phyloP scores from a whole-genome alignment of 2,329 filamentous ascomycete genomes.

The Beauveria pseudobassiana region DNA sequence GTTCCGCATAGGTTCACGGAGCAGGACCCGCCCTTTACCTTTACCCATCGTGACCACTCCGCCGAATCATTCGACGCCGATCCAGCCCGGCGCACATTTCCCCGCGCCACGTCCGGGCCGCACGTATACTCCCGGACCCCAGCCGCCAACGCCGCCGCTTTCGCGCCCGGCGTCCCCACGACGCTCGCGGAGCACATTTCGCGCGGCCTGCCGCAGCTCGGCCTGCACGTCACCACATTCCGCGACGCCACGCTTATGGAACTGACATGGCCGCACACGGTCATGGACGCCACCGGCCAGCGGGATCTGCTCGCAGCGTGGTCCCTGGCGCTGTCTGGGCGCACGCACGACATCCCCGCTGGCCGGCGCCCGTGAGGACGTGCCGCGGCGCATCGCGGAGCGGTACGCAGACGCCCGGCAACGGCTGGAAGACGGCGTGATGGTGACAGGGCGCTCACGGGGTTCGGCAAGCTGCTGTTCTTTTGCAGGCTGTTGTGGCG shows the following conservation, averaged over 20 bases:
- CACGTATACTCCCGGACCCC: not conserved
- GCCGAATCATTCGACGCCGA: not conserved
- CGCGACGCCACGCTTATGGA: conserved; percentile 38
- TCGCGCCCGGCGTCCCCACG: not conserved
- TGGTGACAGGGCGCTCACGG: not conserved
- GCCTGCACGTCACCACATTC: conserved; percentile 22
- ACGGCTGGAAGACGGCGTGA: not conserved
- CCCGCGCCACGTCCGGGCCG: not conserved
- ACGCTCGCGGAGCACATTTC: not conserved
- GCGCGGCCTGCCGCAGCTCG: not conserved
- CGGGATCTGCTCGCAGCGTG: conserved; percentile 35
- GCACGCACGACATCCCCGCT: conserved; percentile 30
- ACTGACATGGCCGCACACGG: conserved; percentile 36
- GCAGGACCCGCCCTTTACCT: not conserved
- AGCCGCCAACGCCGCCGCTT: not conserved
- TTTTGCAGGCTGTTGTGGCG: not conserved
- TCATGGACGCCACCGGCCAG: conserved; percentile 37
- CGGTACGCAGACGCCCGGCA: not conserved
- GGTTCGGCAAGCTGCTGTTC: not conserved
- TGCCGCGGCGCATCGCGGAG: not conserved
- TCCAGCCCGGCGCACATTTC: not conserved
- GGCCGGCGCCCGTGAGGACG: not conserved
- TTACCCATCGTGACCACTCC: not conserved
- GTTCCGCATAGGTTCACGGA: not conserved
- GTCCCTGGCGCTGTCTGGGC: conserved; percentile 34